Percentiles rank a stretch among this genome's conserved stretches.
These are phyloP conservation scores for Calonectria pauciramosa DNA, from an alignment of 2,329 filamentous ascomycete species.

Conservation along the genomic window DNA sequence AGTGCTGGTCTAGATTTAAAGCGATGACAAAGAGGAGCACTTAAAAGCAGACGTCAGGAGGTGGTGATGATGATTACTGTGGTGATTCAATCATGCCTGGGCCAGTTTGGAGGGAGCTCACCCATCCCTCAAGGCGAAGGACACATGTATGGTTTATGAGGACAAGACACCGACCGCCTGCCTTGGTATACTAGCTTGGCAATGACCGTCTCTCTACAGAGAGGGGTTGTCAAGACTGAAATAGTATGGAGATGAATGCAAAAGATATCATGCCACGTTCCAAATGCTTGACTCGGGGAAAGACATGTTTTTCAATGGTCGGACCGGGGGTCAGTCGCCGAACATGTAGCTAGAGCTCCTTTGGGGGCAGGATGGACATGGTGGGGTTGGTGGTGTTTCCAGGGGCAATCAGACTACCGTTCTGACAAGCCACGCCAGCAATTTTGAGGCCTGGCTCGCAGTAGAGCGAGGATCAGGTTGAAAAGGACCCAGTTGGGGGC, in stretches of 20 bases:
- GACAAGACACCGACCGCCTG: not conserved
- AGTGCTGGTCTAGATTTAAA: constrained; percentile 53
- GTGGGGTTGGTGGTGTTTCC: constrained; percentile 2
- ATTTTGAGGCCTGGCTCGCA: not conserved
- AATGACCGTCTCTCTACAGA: not conserved
- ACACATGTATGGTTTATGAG: constrained; percentile 7
- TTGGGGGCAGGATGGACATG: not conserved
- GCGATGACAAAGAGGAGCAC: constrained; percentile 49
- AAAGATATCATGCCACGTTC: constrained; percentile 13
- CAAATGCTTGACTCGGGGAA: not conserved
- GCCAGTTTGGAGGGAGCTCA: constrained; percentile 24
- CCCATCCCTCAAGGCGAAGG: constrained; percentile 21
- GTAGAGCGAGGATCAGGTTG: constrained; percentile 4
- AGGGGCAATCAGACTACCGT: constrained; percentile 14
- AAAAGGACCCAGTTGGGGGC: not conserved
- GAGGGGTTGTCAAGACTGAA: constrained; percentile 7
- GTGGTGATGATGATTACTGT: constrained; percentile 32
- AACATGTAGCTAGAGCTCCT: not conserved
- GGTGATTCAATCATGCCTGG: constrained; percentile 5
- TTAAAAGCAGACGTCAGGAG: constrained; percentile 43
- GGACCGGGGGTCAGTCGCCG: not conserved
- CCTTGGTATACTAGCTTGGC: constrained; percentile 21
- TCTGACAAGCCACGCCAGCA: constrained; percentile 15
- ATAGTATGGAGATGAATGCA: constrained; percentile 22
- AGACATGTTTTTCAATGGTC: not conserved